Base-by-base conservation (phyloP, 1,139 yeast genomes). In the Nematodospora anomalae region DNA sequence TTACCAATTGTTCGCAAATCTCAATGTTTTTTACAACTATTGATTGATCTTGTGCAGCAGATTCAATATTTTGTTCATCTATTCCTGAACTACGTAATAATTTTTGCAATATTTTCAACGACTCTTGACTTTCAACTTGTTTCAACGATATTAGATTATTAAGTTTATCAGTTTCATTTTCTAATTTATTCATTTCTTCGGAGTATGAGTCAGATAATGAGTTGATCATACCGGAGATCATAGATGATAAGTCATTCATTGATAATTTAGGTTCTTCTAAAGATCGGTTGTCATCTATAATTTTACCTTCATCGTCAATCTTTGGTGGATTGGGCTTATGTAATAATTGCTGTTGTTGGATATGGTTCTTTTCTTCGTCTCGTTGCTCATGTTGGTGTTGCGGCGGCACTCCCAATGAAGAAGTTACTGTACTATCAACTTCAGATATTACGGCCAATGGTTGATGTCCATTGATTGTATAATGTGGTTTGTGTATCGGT, bases 151-250 rank as follows among this genome's bases (percentile, higher is more conserved):
- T 26, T 44, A 52, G 16, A 34, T 38, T 24, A 50, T 50, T 31
- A 3, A 64, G 45, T 5, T 49, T 47, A 31, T 43, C 44, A 12
- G 46, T 41, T 30, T 61, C 60, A 8, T 40, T 41, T 12, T 49
- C 54, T 18, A 67, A 45, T 13, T 43, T 44, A 8, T 45, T 38
- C 27, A 61, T 45, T 31, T 64, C 60, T 10, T 46, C 46, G 6
- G 51, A 44, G 47, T 73, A 74, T 1, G 74, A 62, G 31, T 62
- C 67, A 7, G 75, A 60, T 29, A 77, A 62, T 0, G 78, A 67
- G 33, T 64, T 61, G 25, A 76, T 55, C 73, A 73, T 62, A 4
- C 67, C 62, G 15, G 52, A 44, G n/a, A 67, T 45, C 71, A 67
- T 66, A 0, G 63, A 51, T 18, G 68, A 55, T 29, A 67, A 53